Conservation (phyloP, 2,329 filamentous ascomycete genomes). For the Dothiorella sarmentorum region DNA sequence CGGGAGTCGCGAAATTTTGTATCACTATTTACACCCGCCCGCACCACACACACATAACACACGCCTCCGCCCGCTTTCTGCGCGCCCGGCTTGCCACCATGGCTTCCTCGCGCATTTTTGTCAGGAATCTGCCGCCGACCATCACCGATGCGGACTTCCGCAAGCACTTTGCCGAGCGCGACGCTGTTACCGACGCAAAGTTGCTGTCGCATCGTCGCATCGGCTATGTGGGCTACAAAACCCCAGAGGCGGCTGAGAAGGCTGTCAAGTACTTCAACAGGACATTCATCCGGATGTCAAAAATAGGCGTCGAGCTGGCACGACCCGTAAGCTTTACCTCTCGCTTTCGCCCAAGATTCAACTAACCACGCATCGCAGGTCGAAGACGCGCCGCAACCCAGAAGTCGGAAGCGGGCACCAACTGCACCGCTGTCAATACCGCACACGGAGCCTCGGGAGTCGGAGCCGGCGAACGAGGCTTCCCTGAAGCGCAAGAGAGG, state of each 20-base stretch:
- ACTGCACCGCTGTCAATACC: background rate
- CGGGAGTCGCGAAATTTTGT: background rate
- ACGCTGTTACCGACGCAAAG: slow-evolving; percentile 84
- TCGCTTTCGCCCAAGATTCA: slow-evolving; percentile 3
- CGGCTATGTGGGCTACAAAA: slow-evolving; percentile 93
- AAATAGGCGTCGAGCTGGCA: slow-evolving; percentile 84
- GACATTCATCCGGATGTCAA: slow-evolving; percentile 93
- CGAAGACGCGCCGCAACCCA: slow-evolving; percentile 15
- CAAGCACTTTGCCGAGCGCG: slow-evolving; percentile 79
- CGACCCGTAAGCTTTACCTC: slow-evolving; percentile 59
- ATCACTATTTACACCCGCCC: slow-evolving; percentile 12
- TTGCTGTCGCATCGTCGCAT: slow-evolving; percentile 86
- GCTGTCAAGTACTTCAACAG: slow-evolving; percentile 95
- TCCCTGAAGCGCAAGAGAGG: slow-evolving; percentile 67
- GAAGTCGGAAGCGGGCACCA: slow-evolving; percentile 5
- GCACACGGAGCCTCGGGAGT: slow-evolving; percentile 17
- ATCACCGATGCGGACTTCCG: slow-evolving; percentile 81
- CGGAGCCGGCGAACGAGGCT: slow-evolving; percentile 20
- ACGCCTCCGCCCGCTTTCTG: background rate
- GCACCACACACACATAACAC: slow-evolving; percentile 10
- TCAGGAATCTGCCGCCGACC: slow-evolving; percentile 74
- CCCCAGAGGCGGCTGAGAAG: slow-evolving; percentile 70
- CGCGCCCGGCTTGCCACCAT: slow-evolving; percentile 35
- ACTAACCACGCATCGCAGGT: slow-evolving; percentile 3
- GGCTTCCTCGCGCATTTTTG: slow-evolving; percentile 73